Percentiles rank a stretch among this genome's conserved stretches.
These are phyloP conservation scores for Alliaria petiolata DNA, from an alignment of 345 rosid species.

Conservation along the genomic window DNA sequence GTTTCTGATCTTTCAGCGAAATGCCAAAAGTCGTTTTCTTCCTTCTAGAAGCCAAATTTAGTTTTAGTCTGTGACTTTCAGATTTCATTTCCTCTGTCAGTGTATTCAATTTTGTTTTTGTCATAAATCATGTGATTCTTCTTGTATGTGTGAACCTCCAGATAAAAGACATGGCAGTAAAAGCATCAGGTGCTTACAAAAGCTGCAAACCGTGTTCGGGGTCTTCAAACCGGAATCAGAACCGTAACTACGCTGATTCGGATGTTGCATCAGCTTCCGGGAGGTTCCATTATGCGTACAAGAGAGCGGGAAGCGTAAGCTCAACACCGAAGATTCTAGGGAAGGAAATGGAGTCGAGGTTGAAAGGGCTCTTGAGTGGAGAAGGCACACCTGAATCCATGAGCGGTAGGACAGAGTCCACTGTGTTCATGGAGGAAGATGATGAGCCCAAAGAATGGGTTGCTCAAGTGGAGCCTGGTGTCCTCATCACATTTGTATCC, in stretches of 20 bases:
- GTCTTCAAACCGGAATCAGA: conserved; percentile 51
- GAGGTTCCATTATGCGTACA: conserved; percentile 64
- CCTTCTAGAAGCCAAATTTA: background rate
- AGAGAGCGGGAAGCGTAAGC: conserved; percentile 49
- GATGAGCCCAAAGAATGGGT: conserved; percentile 98
- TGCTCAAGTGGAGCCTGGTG: conserved; percentile 99
- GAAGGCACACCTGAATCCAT: conserved; percentile 86
- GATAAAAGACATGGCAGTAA: conserved; percentile 94
- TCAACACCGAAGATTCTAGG: conserved; percentile 69
- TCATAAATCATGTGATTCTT: background rate
- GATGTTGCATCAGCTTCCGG: conserved; percentile 67
- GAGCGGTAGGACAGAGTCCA: conserved; percentile 79
- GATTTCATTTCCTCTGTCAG: background rate
- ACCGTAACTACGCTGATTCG: conserved; percentile 50
- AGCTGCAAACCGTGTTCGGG: conserved; percentile 90
- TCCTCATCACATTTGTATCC: conserved; percentile 88
- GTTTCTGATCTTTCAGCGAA: background rate
- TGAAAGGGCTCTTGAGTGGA: conserved; percentile 81
- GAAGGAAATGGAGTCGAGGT: conserved; percentile 76
- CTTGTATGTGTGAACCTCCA: conserved; percentile 15
- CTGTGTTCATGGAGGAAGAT: conserved; percentile 80
- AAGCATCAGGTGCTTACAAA: conserved; percentile 89
- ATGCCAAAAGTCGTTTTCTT: background rate
- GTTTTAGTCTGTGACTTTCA: background rate
- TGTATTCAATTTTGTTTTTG: background rate